A percentile compares a stretch with the other conserved stretches of the same genome.
Conservation (phyloP, 306 rosid species). For the Corylus americana region DNA sequence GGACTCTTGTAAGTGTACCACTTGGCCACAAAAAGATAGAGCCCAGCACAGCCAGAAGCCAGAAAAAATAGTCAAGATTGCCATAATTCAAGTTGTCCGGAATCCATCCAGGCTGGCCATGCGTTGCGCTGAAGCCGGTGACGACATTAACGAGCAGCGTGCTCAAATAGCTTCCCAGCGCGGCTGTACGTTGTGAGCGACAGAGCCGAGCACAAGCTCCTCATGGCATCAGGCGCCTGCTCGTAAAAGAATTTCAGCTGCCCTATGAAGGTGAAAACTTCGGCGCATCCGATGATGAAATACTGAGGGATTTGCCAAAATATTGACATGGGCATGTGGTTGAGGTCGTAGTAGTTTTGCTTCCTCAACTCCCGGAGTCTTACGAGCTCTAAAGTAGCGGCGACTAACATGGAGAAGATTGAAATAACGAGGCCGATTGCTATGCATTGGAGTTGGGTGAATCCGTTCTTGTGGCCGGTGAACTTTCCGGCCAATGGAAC, state of each 20-base stretch:
- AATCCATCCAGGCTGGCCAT: constrained; percentile 23
- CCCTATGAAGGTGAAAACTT: constrained; percentile 23
- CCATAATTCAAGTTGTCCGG: constrained; percentile 28
- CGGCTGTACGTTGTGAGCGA: constrained; percentile 11
- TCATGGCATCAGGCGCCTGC: constrained; percentile 38
- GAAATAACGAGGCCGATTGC: constrained; percentile 25
- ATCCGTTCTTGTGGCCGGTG: constrained; percentile 14
- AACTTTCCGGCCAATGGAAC: constrained; percentile 8
- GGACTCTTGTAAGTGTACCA: constrained; percentile 32
- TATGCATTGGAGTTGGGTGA: constrained; percentile 32
- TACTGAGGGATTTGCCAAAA: constrained; percentile 34
- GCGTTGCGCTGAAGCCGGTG: constrained; percentile 6
- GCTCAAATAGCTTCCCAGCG: constrained; percentile 16
- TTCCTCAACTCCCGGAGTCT: constrained; percentile 9
- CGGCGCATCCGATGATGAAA: constrained; percentile 26
- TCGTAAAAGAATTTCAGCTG: constrained; percentile 28
- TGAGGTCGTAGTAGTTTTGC: constrained; percentile 15
- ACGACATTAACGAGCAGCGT: constrained; percentile 16
- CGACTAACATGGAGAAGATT: constrained; percentile 11
- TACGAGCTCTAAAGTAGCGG: constrained; percentile 13
- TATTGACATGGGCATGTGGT: constrained; percentile 31
- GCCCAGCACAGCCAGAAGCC: constrained; percentile 13
- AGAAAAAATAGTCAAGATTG: constrained; percentile 17
- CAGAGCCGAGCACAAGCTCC: constrained; percentile 32
- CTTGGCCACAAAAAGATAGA: constrained; percentile 26